A percentile compares a stretch with the other conserved stretches of the same genome.
Conservation (phyloP, 306 rosid species). For the Cicer pinnatifidum region DNA sequence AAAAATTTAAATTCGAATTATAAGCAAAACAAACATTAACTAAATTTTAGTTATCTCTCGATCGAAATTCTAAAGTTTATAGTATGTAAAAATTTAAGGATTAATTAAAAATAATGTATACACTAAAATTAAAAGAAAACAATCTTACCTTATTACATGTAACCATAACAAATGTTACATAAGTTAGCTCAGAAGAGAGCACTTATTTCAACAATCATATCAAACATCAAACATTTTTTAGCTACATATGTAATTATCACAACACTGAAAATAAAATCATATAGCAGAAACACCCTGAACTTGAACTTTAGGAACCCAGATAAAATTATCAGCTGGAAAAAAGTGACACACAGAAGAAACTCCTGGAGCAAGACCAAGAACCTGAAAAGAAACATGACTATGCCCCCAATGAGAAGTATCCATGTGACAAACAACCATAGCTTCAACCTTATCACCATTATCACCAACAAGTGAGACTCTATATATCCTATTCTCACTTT, state of each 20-base stretch:
- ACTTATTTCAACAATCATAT: conserved; percentile 7
- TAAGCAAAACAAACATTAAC: too few relatives aligned
- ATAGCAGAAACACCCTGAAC: conserved; percentile 4
- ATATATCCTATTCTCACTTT: conserved; percentile 56
- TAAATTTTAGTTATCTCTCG: too few relatives aligned
- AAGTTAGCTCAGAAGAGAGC: background rate
- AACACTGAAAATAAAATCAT: conserved; percentile 34
- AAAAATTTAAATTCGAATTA: too few relatives aligned
- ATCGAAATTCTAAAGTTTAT: too few relatives aligned
- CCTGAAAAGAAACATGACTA: conserved; percentile 64
- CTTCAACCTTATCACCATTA: conserved; percentile 64
- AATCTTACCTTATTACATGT: background rate
- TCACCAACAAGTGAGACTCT: conserved; percentile 60
- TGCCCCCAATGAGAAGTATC: conserved; percentile 79
- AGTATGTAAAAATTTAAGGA: too few relatives aligned
- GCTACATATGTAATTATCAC: background rate
- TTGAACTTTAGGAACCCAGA: conserved; percentile 56
- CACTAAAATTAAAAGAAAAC: background rate
- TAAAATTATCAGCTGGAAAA: conserved; percentile 71
- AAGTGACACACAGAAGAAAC: conserved; percentile 76
- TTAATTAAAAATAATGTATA: too few relatives aligned
- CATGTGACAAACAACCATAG: conserved; percentile 76
- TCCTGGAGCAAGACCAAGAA: conserved; percentile 65
- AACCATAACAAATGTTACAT: too few relatives aligned
- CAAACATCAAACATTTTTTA: background rate